A percentile compares a stretch with the other conserved stretches of the same genome.
phyloP scores from a whole-genome alignment of 108 stramenopile species.

The Fragilariopsis cylindrus region DNA sequence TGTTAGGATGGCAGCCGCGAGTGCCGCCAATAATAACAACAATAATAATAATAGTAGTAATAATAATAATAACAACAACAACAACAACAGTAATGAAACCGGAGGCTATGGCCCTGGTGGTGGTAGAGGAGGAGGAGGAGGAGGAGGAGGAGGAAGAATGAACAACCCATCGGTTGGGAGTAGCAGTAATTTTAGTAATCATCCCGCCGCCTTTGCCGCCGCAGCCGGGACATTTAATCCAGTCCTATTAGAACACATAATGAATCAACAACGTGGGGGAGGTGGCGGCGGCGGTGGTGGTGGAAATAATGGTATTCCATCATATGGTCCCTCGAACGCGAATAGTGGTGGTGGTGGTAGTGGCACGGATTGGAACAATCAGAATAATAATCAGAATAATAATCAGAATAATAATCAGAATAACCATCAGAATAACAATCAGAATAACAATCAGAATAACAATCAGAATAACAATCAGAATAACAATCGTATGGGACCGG shows the following conservation, averaged over 20 bases:
- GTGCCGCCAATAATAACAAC: background rate
- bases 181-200: background rate
- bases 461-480: background rate
- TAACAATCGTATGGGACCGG: background rate
- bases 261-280: background rate
- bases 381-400: background rate
- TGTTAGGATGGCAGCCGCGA: constrained; percentile 11
- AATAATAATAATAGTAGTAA: too few relatives aligned
- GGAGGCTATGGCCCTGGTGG: too few relatives aligned
- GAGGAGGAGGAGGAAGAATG: too few relatives aligned
- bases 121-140: too few relatives aligned
- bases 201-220: background rate
- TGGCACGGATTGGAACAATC: constrained; percentile 3
- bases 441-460: background rate
- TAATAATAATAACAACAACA: too few relatives aligned
- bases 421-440: background rate
- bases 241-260: constrained; percentile 6
- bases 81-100: too few relatives aligned
- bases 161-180: background rate
- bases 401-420: background rate
- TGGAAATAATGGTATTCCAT: background rate
- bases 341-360: background rate
- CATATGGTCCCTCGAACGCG: background rate
- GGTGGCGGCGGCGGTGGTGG: background rate
- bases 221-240: constrained; percentile 15